Base-by-base conservation (phyloP, 495 filamentous ascomycete species). In the Tuber brumale region DNA sequence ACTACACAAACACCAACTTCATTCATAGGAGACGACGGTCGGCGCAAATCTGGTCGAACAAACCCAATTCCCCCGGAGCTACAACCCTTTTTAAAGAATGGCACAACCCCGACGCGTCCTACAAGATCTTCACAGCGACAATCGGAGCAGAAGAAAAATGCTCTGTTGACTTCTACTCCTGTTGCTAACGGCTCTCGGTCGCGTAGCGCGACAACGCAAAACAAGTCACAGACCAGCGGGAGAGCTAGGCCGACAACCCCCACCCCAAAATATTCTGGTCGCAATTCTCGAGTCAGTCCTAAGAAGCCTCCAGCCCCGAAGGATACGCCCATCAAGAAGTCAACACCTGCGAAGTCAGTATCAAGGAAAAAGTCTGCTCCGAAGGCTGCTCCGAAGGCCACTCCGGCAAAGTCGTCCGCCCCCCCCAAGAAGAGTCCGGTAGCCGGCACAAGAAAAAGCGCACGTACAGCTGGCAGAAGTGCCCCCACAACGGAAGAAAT, bases 1-100 rank as follows among this genome's bases (percentile, higher is more conserved):
- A 90, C 92, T 70, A 92, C 90, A 41, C 93, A 97, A 69, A 96
- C 95, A 0, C 95, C 95, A 6, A 93, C 95, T 14, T 91, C 92
- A 0, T 93, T 97, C 78, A 84, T 91, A 39, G 90, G 91, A 39
- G 90, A 91, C 77, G 91, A 93, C 85, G 95, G 95, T 69, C 90
- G 90, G 77, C 89, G 95, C 74, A 95, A 93, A 84, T 97, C 94
- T 14, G 92, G 92, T 48, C 88, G 94, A 77, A 92, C 92, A 74
- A 97, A 96, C 83, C 84, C 85, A 43, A 84, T 92, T 31, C 92
- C 92, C n/a, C 77, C 91, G 45, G 91, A 93, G 76, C 83, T 92
- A 74, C 89, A 93, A 79, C 87, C 91, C 46, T 86, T 85, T 43
- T 88, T 89, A 42, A 89, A 89, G 45, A 96, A 92, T 72, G 80